Evolutionary conservation across 140 eudicot species (phyloP), one percentile per base, ranked within the genome.

Genomic region (Flaveria floridana): DNA sequence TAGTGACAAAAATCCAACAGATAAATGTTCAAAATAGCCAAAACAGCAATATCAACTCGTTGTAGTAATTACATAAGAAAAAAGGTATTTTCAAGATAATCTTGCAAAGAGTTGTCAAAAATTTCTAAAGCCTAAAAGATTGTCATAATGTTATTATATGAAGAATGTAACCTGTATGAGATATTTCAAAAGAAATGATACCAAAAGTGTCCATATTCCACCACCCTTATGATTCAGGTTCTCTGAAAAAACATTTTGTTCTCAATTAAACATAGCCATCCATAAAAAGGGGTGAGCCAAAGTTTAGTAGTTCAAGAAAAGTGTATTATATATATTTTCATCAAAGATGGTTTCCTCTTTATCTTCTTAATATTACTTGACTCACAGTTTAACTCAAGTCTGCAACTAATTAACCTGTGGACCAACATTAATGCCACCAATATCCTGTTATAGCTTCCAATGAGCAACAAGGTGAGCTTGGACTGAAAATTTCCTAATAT

Each of bases 301-400:
- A 23, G 2, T 53, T 53, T 28, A 28, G 11, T 18, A 66, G 71
- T 66, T 41, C 12, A 66, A 66, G 52, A 18, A 66, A 66, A 16
- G 71, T 66, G 53, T 18, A 39, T 16, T 18, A 66, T 66, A 34
- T 66, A 28, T 51, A 26, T 50, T 30, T 26, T 26, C 64, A 70
- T 50, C 18, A 28, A 51, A 50, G 74, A 71, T 52, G 30, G 3
- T 51, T n/a, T 73, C 56, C 41, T 39, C 57, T 50, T 41, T 67
- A 20, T 73, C 23, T 73, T 57, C 46, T 58, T 18, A 6, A 57
- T 19, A 72, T 13, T n/a, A n/a, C n/a, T 52, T 52, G 51, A 26
- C 76, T 28, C 51, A 51, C 6, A n/a, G 65, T 53, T 71, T 3
- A 71, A 70, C 16, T 66, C 15, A 58, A 20, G 37, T 19, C 65